These are phyloP conservation scores for Alternaria tenuissima DNA, from an alignment of 2,329 filamentous ascomycete genomes.

Conservation along the genomic window DNA sequence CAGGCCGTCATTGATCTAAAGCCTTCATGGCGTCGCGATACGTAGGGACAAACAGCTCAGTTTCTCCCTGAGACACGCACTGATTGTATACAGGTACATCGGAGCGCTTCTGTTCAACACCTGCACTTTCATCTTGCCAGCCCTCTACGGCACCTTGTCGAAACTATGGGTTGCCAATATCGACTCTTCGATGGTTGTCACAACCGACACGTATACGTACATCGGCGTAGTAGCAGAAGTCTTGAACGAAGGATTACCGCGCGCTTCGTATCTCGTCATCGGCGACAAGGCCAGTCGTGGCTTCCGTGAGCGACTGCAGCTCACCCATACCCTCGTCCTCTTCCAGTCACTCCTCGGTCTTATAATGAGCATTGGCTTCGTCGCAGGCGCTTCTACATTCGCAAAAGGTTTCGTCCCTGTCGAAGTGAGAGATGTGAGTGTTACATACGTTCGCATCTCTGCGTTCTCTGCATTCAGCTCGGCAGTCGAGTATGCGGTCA, in stretches of 20 bases:
- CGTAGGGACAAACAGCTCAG: slow-evolving; percentile 14
- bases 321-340: slow-evolving; percentile 67
- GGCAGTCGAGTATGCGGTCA: slow-evolving; percentile 69
- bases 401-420: slow-evolving; percentile 69
- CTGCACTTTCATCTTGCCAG: slow-evolving; percentile 69
- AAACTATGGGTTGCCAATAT: slow-evolving; percentile 77
- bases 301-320: slow-evolving; percentile 55
- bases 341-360: slow-evolving; percentile 65
- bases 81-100: slow-evolving; percentile 51
- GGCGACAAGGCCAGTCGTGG: slow-evolving; percentile 67
- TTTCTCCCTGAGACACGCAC: no score
- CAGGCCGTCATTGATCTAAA: slow-evolving; percentile 22
- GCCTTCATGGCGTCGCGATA: slow-evolving; percentile 19
- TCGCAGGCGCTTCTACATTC: slow-evolving; percentile 63
- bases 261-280: slow-evolving; percentile 73
- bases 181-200: slow-evolving; percentile 68
- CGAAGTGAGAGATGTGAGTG: slow-evolving; percentile 63
- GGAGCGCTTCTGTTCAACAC: slow-evolving; percentile 71
- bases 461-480: slow-evolving; percentile 70
- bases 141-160: slow-evolving; percentile 71
- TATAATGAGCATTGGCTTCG: slow-evolving; percentile 67
- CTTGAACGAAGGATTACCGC: slow-evolving; percentile 75
- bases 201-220: slow-evolving; percentile 74
- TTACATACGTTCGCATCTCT: slow-evolving; percentile 71
- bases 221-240: slow-evolving; percentile 73